Conservation (phyloP, 768 basidiomycete species). For the Jaapia argillacea region DNA sequence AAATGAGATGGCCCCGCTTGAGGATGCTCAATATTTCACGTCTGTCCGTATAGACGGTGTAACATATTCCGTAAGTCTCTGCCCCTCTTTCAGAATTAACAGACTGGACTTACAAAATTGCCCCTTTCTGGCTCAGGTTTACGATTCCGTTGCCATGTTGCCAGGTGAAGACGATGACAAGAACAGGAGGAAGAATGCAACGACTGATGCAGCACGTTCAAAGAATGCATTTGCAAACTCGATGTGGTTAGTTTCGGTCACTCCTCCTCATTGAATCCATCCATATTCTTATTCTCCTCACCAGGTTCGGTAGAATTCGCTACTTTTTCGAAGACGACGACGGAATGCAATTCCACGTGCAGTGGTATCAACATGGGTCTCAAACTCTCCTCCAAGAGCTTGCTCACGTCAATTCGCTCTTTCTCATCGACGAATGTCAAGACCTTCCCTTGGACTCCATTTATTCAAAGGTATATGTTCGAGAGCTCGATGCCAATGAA, state of each 20-base stretch:
- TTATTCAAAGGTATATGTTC: constrained; percentile 45
- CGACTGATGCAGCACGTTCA: not conserved
- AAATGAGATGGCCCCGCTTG: too few relatives aligned
- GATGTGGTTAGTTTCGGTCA: constrained; percentile 42
- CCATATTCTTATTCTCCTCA: not conserved
- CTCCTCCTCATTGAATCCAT: not conserved
- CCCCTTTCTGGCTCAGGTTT: not conserved
- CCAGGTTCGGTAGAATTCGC: constrained; percentile 62
- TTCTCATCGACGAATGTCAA: constrained; percentile 45
- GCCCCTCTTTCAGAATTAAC: too few relatives aligned
- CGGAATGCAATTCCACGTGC: constrained; percentile 53
- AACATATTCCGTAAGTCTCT: too few relatives aligned
- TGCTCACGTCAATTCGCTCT: constrained; percentile 52
- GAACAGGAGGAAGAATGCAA: not conserved
- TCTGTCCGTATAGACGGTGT: too few relatives aligned
- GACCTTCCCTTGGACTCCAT: constrained; percentile 46
- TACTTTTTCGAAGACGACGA: constrained; percentile 44
- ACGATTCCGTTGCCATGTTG: not conserved
- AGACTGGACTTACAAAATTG: too few relatives aligned
- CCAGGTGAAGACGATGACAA: not conserved
- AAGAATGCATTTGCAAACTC: constrained; percentile 34
- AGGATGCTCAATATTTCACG: too few relatives aligned
- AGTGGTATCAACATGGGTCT: constrained; percentile 61
- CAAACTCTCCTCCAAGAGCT: constrained; percentile 60
- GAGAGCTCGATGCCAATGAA: constrained; percentile 27